phyloP scores from a whole-genome alignment of 768 basidiomycete species.

The Inosperma sp. region DNA sequence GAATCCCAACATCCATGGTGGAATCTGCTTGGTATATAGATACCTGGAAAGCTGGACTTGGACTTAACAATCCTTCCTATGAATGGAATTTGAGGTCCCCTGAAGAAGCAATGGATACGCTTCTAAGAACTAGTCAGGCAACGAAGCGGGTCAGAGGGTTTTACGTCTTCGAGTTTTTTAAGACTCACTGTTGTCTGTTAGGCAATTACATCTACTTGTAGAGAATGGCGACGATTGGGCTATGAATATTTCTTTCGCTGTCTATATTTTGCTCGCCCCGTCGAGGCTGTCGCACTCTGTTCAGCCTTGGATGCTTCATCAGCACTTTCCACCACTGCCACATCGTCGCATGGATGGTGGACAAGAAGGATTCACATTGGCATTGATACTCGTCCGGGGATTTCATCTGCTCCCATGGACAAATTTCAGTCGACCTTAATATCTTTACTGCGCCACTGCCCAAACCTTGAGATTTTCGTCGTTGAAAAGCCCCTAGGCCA shows the following conservation, averaged over 20 bases:
- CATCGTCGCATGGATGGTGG: slow-evolving; percentile 63
- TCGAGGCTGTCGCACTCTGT: slow-evolving; percentile 49
- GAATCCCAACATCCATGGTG: slow-evolving; percentile 57
- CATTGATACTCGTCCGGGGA: slow-evolving; percentile 38
- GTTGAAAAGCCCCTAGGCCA: slow-evolving; percentile 59
- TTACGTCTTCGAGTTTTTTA: too few species aligned
- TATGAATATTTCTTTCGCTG: slow-evolving; percentile 65
- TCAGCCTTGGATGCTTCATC: slow-evolving; percentile 46
- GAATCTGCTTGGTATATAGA: slow-evolving; percentile 62
- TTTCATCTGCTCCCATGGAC: slow-evolving; percentile 36
- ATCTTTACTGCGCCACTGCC: slow-evolving; percentile 58
- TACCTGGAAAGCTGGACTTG: not conserved
- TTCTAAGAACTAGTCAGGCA: slow-evolving; percentile 57
- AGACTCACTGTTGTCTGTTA: slow-evolving; percentile 29
- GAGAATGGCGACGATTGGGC: slow-evolving; percentile 55
- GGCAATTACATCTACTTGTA: slow-evolving; percentile 68
- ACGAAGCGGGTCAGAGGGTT: slow-evolving; percentile 56
- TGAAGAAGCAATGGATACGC: slow-evolving; percentile 50
- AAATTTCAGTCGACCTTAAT: slow-evolving; percentile 52
- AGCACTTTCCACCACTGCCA: slow-evolving; percentile 30
- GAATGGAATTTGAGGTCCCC: slow-evolving; percentile 60
- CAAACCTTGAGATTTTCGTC: slow-evolving; percentile 70
- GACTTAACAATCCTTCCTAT: slow-evolving; percentile 18
- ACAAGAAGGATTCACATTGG: slow-evolving; percentile 66
- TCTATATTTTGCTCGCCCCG: slow-evolving; percentile 61